A percentile compares a stretch with the other conserved stretches of the same genome.
These are phyloP conservation scores for Amaranthus tricolor DNA, from an alignment of 179 eudicot genomes.

Conservation along the genomic window DNA sequence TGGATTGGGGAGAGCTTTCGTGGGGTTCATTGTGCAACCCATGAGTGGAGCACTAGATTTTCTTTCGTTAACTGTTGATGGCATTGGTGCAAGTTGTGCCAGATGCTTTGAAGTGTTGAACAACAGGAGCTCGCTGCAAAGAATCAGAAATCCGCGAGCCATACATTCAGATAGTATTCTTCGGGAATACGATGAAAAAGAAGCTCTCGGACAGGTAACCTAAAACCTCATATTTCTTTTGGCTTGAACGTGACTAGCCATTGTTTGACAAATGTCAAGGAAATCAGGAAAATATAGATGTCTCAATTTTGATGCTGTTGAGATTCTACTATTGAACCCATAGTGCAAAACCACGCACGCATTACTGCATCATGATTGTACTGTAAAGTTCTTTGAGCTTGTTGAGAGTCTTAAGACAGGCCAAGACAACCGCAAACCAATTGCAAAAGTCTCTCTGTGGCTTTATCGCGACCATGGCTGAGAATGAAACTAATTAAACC, in stretches of 20 bases:
- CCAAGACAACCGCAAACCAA: no score
- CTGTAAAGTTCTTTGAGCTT: no score
- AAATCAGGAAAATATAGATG: background rate
- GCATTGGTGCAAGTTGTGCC: constrained; percentile 97
- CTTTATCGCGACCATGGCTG: no score
- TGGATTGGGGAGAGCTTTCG: constrained; percentile 89
- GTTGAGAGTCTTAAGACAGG: no score
- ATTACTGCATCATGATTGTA: no score
- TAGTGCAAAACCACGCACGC: no score
- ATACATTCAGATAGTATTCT: constrained; percentile 74
- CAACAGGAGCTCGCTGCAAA: constrained; percentile 60
- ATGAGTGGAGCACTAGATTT: constrained; percentile 98
- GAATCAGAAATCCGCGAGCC: constrained; percentile 90
- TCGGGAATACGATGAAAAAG: constrained; percentile 80
- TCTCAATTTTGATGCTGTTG: background rate
- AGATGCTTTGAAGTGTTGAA: constrained; percentile 84
- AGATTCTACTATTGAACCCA: background rate
- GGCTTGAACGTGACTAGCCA: background rate
- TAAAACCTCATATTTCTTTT: background rate
- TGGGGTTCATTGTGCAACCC: constrained; percentile 92
- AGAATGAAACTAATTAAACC: background rate
- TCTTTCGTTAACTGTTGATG: constrained; percentile 94
- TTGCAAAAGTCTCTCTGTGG: no score
- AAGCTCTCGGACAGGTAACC: constrained; percentile 87
- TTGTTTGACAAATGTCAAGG: background rate